These are phyloP conservation scores for Pochonia chlamydosporia DNA, from an alignment of 2,329 filamentous ascomycete genomes.

Conservation along the genomic window DNA sequence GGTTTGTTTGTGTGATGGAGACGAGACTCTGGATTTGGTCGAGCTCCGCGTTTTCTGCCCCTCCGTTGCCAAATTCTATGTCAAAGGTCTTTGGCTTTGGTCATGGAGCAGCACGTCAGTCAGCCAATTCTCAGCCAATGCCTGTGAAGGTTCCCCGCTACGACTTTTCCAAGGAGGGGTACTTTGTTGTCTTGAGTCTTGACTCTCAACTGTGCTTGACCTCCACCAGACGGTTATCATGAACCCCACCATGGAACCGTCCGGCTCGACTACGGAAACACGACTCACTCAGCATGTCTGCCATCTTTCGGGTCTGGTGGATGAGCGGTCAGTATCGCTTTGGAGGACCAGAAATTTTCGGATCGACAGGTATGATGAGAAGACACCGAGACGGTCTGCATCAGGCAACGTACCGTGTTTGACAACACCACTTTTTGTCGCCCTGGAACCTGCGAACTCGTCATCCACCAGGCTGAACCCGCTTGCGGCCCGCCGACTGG, in stretches of 20 bases:
- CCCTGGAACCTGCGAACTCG: too few species aligned
- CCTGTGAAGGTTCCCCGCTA: constrained; percentile 9
- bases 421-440: too few species aligned
- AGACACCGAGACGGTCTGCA: too few species aligned
- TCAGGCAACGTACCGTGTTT: too few species aligned
- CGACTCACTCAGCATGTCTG: too few species aligned
- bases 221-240: neutral
- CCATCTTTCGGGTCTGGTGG: too few species aligned
- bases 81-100: neutral
- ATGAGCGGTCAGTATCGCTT: too few species aligned
- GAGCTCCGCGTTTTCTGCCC: constrained; percentile 1
- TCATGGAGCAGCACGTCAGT: constrained; percentile 2
- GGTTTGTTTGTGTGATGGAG: constrained; percentile 8
- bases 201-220: neutral
- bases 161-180: constrained; percentile 12
- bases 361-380: too few species aligned
- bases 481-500: too few species aligned
- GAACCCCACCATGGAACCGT: constrained; percentile 9
- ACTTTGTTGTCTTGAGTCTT: constrained; percentile 4
- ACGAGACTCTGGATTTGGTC: neutral
- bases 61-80: constrained; percentile 1
- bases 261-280: too few species aligned
- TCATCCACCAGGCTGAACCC: too few species aligned
- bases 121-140: constrained; percentile 2
- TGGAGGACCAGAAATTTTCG: too few species aligned